Percentiles rank a stretch among this genome's conserved stretches.
Evolutionary conservation across 768 basidiomycete species (phyloP).

Genomic region (Lentinula raphanica): DNA sequence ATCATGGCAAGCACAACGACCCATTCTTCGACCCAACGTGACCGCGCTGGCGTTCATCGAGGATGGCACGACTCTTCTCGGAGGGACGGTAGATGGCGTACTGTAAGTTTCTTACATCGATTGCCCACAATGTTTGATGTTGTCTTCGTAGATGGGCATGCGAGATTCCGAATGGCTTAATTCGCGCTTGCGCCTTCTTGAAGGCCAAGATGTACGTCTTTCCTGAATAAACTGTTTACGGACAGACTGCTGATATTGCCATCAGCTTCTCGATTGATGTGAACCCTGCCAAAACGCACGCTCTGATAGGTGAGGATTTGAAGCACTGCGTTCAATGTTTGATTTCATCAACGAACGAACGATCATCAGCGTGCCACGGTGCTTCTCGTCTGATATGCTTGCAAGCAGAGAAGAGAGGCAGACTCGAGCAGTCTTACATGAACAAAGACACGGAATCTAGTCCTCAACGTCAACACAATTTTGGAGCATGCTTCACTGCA

Average conservation of each 20-base stretch:
- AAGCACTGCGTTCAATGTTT: background rate
- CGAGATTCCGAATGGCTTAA: constrained; percentile 60
- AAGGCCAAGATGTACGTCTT: constrained; percentile 50
- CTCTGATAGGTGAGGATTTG: constrained; percentile 34
- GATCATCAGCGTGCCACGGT: constrained; percentile 22
- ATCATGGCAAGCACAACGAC: constrained; percentile 59
- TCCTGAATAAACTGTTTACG: background rate
- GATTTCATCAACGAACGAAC: background rate
- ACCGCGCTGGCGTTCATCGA: constrained; percentile 60
- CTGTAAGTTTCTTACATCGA: constrained; percentile 35
- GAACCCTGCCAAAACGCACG: constrained; percentile 41
- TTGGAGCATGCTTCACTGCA: constrained; percentile 52
- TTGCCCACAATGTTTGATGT: background rate
- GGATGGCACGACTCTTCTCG: constrained; percentile 57
- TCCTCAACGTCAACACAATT: constrained; percentile 19
- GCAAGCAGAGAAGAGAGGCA: constrained; percentile 44
- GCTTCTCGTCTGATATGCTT: constrained; percentile 48
- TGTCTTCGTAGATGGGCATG: constrained; percentile 53
- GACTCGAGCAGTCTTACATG: constrained; percentile 49
- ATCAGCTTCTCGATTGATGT: constrained; percentile 51
- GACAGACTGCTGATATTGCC: background rate
- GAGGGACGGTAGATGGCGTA: constrained; percentile 66
- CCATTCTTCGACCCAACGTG: constrained; percentile 60
- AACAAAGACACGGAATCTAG: constrained; percentile 34
- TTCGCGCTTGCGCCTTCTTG: constrained; percentile 56